Evolutionary conservation across 1,284 basidiomycete genomes (phyloP), one percentile per base, ranked within the genome.

Genomic region (Laetiporus sulphureus): DNA sequence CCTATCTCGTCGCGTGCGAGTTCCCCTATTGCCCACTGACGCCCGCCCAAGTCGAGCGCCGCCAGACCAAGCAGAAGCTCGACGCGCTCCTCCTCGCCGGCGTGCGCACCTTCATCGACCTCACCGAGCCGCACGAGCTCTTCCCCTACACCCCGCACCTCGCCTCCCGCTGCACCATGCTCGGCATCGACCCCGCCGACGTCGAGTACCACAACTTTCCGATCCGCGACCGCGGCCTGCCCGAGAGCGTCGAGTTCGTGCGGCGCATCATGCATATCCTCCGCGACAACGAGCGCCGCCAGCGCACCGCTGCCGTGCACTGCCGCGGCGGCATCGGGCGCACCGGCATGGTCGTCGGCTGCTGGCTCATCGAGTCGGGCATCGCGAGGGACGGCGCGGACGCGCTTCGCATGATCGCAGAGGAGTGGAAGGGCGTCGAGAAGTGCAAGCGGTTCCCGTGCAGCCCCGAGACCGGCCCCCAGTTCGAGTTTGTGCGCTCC

Each of bases 251-350:
- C 15, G 69, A 73, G 25, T 71, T 73, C 53, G 74, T 84, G 59
- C 68, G 73, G 39, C 50, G 59, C 21, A 74, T 84, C 42, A 63
- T 85, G 45, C 62, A 65, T 36, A 75, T 80, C 10, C 62, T 85
- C 10, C 54, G 67, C 22, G 76, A 78, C 54, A 79, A 79, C 50
- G 72, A 77, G 48, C 53, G 54, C 10, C 67, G 74, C 1, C 74
- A 72, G 1, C 67, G 81, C 13, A 68, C 77, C 33, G 66, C 64
- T 15, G 83, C 82, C 6, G 81, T 87, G 3, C 84, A 87, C 55
- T 87, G 83, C 55, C 72, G 82, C 12, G 84, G 83, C 5, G 83
- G 83, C 0, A 86, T 87, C 40, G 83, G 83, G 2, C 64, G 83
- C 32, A 87, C 83, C 1, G 83, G 83, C 12, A 73, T 83, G 63